phyloP scores from a whole-genome alignment of 2,329 filamentous ascomycete species.

The Ascosphaera apis region DNA sequence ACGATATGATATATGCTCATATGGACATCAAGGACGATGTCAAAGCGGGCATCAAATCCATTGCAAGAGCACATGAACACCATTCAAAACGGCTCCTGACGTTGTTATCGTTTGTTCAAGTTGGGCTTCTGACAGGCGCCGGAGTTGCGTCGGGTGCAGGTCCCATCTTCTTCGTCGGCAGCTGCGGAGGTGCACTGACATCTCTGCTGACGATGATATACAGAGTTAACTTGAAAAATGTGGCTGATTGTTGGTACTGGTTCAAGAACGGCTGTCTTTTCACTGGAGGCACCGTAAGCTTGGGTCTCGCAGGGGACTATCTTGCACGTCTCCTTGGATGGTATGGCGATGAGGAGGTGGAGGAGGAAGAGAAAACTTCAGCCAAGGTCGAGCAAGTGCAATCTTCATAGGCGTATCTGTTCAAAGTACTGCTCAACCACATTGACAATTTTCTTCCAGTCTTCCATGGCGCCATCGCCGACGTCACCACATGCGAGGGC shows the following conservation, averaged over 20 bases:
- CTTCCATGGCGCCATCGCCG: constrained; percentile 55
- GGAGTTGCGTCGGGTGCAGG: constrained; percentile 29
- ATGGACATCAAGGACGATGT: constrained; percentile 29
- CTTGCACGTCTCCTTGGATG: constrained; percentile 11
- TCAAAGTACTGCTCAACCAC: constrained; percentile 29
- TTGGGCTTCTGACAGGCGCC: constrained; percentile 20
- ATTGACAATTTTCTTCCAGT: constrained; percentile 48
- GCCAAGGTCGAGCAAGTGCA: no score
- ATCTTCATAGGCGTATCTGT: no score
- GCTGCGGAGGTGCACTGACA: constrained; percentile 31
- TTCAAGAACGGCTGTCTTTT: constrained; percentile 39
- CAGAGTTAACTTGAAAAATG: constrained; percentile 32
- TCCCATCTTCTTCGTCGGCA: constrained; percentile 34
- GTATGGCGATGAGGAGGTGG: no score
- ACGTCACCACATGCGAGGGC: constrained; percentile 55
- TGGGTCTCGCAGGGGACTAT: constrained; percentile 34
- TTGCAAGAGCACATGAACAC: constrained; percentile 25
- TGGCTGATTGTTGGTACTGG: constrained; percentile 40
- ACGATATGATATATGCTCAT: constrained; percentile 29
- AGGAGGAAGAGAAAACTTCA: no score
- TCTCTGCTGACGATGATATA: constrained; percentile 36
- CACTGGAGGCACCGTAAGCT: constrained; percentile 34
- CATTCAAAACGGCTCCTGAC: constrained; percentile 22
- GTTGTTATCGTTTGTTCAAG: constrained; percentile 18
- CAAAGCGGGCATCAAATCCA: constrained; percentile 27